Evolutionary conservation across 164 flowering plant species (phyloP), one percentile per base, ranked within the genome.

Genomic region (Protea cynaroides): DNA sequence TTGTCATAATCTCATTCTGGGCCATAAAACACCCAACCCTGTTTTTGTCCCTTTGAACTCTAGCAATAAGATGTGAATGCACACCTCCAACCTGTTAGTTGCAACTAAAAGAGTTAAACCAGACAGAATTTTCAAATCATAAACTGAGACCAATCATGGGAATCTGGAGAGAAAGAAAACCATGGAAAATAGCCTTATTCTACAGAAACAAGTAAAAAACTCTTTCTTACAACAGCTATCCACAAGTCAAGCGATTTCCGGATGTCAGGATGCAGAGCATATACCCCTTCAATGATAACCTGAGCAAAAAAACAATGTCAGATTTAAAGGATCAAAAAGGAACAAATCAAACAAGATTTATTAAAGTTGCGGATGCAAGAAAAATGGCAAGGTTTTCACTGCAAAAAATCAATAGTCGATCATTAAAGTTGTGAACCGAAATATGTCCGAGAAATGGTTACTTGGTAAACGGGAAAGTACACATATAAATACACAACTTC

Each of bases 211-310:
- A 44, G 17, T 10, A 62, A 62, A 22, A 22, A 70, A 63, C 58
- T 66, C 34, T 64, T 74, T 17, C 96, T 86, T 84, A 95, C 99
- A 75, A 95, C 99, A 83, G 99, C 99, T 80, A 95, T 84, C 96
- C 96, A 92, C 72, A 95, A 74, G 76, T 95, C 97, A 64, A 95
- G 84, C 37, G 96, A 84, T 69, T 77, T 82, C 43, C 99, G 73
- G 66, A 95, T 89, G 62, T 82, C 87, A 51, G 97, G 97, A 83
- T 89, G 99, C 83, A 95, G 71, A 71, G 99, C 96, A 85, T 92
- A 89, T 9, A 92, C 94, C 49, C 99, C 97, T 85, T 95, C 99
- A 78, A 95, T 89, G 67, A 95, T 90, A 19, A 93, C 87, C 98
- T 90, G 84, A 47, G 44, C 65, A 77, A 60, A 67, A 18, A 46